phyloP scores from a whole-genome alignment of 495 filamentous ascomycete genomes.

The Penicillium daleae region DNA sequence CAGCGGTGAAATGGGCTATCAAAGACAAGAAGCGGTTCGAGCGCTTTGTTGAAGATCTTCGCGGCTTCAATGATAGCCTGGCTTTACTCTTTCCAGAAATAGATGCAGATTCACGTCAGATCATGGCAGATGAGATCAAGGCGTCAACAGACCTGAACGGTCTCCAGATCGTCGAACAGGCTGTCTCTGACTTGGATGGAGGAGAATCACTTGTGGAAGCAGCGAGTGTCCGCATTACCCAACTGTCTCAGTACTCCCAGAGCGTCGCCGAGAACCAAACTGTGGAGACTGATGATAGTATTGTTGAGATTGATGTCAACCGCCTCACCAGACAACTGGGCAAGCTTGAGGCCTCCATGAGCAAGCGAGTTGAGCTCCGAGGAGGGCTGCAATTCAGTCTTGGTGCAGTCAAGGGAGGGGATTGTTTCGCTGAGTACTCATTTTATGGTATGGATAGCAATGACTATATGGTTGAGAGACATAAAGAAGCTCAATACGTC shows the following conservation, averaged over 20 bases:
- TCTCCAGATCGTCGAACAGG: background rate
- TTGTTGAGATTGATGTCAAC: background rate
- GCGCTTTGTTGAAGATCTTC: constrained; percentile 11
- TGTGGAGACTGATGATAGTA: background rate
- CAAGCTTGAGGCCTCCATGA: constrained; percentile 11
- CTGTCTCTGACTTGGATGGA: background rate
- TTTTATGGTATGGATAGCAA: background rate
- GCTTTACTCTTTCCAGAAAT: constrained; percentile 1
- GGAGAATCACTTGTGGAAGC: constrained; percentile 2
- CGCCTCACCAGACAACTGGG: background rate
- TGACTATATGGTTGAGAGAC: background rate
- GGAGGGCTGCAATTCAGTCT: background rate
- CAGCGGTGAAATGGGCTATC: constrained; percentile 9
- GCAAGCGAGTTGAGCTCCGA: constrained; percentile 5
- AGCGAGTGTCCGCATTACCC: constrained; percentile 3
- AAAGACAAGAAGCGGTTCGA: constrained; percentile 17
- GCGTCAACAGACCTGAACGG: background rate
- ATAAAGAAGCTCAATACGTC: constrained; percentile 1
- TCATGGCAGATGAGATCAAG: background rate
- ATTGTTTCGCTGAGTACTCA: background rate
- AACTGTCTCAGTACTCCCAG: constrained; percentile 7
- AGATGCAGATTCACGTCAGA: background rate
- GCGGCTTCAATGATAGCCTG: constrained; percentile 17
- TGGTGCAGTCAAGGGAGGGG: background rate
- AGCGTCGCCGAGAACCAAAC: background rate